Percentiles rank a stretch among this genome's conserved stretches.
These are phyloP conservation scores for Casaregolazyma lundiana DNA, from an alignment of 1,139 yeast genomes.

Conservation along the genomic window DNA sequence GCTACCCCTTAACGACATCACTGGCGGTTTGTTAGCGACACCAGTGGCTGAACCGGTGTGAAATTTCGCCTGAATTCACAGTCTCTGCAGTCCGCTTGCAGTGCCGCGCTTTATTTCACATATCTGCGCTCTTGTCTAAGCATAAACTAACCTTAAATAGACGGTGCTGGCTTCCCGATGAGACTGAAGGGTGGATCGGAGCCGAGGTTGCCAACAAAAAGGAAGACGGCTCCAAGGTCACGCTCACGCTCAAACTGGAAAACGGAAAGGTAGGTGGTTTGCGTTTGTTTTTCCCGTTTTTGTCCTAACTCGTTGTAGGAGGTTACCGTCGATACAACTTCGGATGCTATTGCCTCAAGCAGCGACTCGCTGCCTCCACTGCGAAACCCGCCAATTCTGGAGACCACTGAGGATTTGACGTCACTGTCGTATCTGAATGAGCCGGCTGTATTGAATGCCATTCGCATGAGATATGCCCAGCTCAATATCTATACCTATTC, in stretches of 20 bases:
- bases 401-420: constrained; percentile 92
- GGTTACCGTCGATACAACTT: constrained; percentile 26
- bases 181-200: constrained; percentile 85
- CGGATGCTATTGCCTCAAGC: constrained; percentile 45
- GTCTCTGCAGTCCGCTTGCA: too few species aligned
- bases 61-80: too few species aligned
- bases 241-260: constrained; percentile 59
- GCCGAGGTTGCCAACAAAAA: constrained; percentile 61
- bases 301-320: constrained; percentile 17
- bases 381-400: constrained; percentile 90
- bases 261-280: constrained; percentile 38
- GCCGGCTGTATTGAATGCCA: constrained; percentile 90
- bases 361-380: constrained; percentile 54
- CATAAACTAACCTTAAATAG: constrained; percentile 22
- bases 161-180: constrained; percentile 96
- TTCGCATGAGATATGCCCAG: constrained; percentile 81
- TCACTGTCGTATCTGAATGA: constrained; percentile 89
- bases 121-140: too few species aligned
- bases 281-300: background rate
- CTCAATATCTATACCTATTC: constrained; percentile 91
- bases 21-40: too few species aligned
- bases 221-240: constrained; percentile 48
- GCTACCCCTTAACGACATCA: too few species aligned
- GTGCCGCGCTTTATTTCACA: too few species aligned
- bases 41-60: too few species aligned